Evolutionary conservation across 2,329 filamentous ascomycete species (phyloP).

Genomic region (Trichoderma sp.): DNA sequence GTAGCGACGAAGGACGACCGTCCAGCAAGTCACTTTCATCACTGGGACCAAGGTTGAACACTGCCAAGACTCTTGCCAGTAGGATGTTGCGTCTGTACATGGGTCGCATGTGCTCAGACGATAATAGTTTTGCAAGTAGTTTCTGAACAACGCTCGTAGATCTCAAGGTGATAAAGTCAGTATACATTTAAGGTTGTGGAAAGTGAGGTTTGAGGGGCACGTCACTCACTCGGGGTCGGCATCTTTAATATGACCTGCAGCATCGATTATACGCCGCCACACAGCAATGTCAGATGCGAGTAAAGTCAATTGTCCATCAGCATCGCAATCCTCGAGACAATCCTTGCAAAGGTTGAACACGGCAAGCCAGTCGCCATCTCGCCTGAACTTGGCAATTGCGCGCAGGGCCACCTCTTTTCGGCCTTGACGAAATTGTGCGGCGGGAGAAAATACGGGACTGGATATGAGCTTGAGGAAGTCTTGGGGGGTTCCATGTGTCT

Average conservation of each 20-base stretch:
- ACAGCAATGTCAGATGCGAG: slow-evolving; percentile 46
- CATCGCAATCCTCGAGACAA: slow-evolving; percentile 40
- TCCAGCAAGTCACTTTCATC: slow-evolving; percentile 32
- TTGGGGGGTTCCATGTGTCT: slow-evolving; percentile 41
- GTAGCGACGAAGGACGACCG: slow-evolving; percentile 30
- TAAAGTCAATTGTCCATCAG: slow-evolving; percentile 38
- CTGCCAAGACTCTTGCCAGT: slow-evolving; percentile 38
- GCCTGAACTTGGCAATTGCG: slow-evolving; percentile 38
- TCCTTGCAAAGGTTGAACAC: slow-evolving; percentile 45
- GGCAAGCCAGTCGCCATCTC: slow-evolving; percentile 40
- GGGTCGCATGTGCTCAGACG: slow-evolving; percentile 31
- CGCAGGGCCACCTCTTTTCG: slow-evolving; percentile 48
- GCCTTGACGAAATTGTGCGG: slow-evolving; percentile 44
- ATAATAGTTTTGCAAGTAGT: slow-evolving; percentile 32
- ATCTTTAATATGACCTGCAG: slow-evolving; percentile 35
- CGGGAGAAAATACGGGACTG: slow-evolving; percentile 41
- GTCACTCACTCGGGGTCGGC: slow-evolving; percentile 35
- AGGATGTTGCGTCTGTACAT: slow-evolving; percentile 42
- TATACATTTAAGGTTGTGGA: too few relatives aligned
- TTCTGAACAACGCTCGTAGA: slow-evolving; percentile 28
- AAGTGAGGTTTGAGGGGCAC: background rate
- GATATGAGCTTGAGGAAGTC: slow-evolving; percentile 41
- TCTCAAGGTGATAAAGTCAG: slow-evolving; percentile 12
- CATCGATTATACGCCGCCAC: slow-evolving; percentile 41
- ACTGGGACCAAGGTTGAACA: slow-evolving; percentile 34